Evolutionary conservation across 352 stramenopile species (phyloP).

Genomic region (Pythium vanterpoolii): DNA sequence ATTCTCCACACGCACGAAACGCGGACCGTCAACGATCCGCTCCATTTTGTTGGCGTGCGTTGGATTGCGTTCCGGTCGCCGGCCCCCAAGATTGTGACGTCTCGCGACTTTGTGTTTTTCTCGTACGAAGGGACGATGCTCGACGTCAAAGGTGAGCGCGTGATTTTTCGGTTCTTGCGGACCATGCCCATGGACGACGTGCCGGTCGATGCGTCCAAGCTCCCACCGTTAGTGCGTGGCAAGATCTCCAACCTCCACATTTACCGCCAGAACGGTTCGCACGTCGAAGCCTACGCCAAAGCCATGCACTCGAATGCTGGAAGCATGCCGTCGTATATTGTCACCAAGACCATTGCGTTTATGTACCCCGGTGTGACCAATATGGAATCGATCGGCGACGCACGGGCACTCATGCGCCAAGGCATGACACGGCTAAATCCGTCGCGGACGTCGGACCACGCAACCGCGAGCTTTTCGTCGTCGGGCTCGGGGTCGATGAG

Average conservation of each 20-base stretch:
- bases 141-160: conserved; percentile 34
- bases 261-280: conserved; percentile 33
- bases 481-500: conserved; percentile 1
- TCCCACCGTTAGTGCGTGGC: conserved; percentile 33
- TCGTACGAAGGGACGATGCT: conserved; percentile 33
- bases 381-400: conserved; percentile 32
- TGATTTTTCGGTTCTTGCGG: conserved; percentile 28
- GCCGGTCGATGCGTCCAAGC: conserved; percentile 17
- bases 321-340: conserved; percentile 31
- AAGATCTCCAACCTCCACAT: conserved; percentile 40
- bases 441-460: conserved; percentile 2
- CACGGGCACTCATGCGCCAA: conserved; percentile 26
- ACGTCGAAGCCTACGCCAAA: conserved; percentile 30
- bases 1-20: conserved; percentile 37
- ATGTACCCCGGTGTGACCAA: conserved; percentile 34
- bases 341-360: conserved; percentile 40
- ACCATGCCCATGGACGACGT: conserved; percentile 44
- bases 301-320: conserved; percentile 35
- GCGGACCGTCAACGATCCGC: conserved; percentile 33
- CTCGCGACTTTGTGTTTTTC: conserved; percentile 43
- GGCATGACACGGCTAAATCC: conserved; percentile 21
- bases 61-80: conserved; percentile 42
- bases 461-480: conserved; percentile 8
- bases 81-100: conserved; percentile 30
- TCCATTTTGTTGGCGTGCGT: conserved; percentile 46